These are phyloP conservation scores for Corchorus olitorius DNA, from an alignment of 345 rosid species.

Conservation along the genomic window DNA sequence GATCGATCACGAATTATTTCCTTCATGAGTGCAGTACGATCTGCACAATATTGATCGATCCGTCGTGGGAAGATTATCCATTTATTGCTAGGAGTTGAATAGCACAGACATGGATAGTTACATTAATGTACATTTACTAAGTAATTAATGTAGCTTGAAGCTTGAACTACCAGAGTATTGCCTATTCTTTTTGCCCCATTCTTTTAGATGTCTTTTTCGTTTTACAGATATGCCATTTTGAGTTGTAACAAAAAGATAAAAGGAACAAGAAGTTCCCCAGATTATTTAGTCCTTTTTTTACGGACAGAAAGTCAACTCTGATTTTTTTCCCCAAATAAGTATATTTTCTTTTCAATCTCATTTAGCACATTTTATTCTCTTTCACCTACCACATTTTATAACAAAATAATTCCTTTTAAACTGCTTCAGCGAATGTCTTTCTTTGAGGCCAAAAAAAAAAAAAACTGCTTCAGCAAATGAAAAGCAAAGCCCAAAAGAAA, in stretches of 20 bases:
- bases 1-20: constrained; percentile 59
- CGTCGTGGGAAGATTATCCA: neutral
- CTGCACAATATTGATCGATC: constrained; percentile 41
- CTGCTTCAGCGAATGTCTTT: neutral
- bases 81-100: neutral
- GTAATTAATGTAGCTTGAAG: too few relatives aligned
- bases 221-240: too few relatives aligned
- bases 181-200: too few relatives aligned
- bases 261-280: too few relatives aligned
- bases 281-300: neutral
- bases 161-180: too few relatives aligned
- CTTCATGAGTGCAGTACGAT: constrained; percentile 57
- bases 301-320: neutral
- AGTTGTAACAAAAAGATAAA: too few relatives aligned
- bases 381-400: too few relatives aligned
- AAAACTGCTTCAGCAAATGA: neutral
- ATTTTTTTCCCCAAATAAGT: neutral
- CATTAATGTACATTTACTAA: neutral
- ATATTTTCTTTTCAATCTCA: too few relatives aligned
- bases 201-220: too few relatives aligned
- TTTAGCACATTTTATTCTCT: too few relatives aligned
- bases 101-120: neutral
- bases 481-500: neutral
- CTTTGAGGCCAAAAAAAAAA: neutral
- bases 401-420: neutral